Conservation (phyloP, 2,329 filamentous ascomycete genomes). For the Hansfordia pulvinata region DNA sequence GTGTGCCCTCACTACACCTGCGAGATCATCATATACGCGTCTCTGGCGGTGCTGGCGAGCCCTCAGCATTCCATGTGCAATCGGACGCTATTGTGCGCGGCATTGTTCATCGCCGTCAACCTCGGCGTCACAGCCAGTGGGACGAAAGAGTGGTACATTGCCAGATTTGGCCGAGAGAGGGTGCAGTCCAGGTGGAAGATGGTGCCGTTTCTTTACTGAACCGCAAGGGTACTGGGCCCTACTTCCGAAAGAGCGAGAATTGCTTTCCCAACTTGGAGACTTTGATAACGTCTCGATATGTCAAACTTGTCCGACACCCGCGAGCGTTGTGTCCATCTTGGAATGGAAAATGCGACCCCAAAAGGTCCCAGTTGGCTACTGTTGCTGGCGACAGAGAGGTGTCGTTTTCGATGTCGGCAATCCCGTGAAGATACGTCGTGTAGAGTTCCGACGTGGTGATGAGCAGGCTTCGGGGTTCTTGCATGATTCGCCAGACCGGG, state of each 20-base stretch:
- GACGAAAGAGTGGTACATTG: conserved; percentile 66
- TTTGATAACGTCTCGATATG: conserved; percentile 75
- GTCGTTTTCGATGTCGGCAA: conserved; percentile 54
- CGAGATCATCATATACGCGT: conserved; percentile 73
- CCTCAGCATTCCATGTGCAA: conserved; percentile 55
- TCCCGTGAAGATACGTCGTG: conserved; percentile 60
- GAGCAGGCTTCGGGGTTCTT: conserved; percentile 72
- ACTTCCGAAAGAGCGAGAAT: conserved; percentile 36
- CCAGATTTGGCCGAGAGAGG: conserved; percentile 56
- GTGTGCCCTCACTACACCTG: conserved; percentile 86
- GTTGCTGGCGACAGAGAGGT: conserved; percentile 44
- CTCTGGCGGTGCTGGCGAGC: conserved; percentile 62
- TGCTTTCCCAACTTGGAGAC: conserved; percentile 62
- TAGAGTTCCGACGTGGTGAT: conserved; percentile 60
- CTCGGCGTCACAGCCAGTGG: conserved; percentile 68
- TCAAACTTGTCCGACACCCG: conserved; percentile 55
- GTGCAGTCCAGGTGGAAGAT: conserved; percentile 58
- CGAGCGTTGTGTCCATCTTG: conserved; percentile 41
- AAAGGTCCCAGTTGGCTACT: conserved; percentile 59
- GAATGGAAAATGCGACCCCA: conserved; percentile 35
- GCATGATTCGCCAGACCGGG: conserved; percentile 49
- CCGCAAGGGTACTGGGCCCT: conserved; percentile 1
- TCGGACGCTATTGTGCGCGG: conserved; percentile 54
- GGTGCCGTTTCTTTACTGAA: conserved; percentile 54
- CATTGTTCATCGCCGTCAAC: conserved; percentile 65